Evolutionary conservation across 345 rosid species (phyloP).

Genomic region (Eucalyptus microcorys): DNA sequence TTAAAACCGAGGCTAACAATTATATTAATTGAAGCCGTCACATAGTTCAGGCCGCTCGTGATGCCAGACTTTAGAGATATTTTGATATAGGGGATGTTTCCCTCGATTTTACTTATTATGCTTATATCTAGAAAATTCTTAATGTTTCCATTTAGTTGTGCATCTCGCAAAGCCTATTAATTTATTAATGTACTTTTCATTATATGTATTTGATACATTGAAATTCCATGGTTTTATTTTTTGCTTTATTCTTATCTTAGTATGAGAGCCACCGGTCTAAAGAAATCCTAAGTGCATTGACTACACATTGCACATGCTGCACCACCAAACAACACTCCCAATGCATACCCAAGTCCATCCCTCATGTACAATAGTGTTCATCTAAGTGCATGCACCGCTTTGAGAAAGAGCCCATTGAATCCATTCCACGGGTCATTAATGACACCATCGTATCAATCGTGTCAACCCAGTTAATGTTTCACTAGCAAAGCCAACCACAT

Average conservation of each 20-base stretch:
- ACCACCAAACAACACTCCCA: not conserved
- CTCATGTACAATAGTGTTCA: not conserved
- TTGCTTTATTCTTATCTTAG: no score
- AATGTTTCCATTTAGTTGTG: not conserved
- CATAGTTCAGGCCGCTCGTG: rapidly evolving
- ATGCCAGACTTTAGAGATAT: not conserved
- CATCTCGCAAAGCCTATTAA: not conserved
- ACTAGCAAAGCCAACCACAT: not conserved
- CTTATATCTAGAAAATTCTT: not conserved
- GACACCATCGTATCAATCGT: rapidly evolving
- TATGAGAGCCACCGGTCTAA: rapidly evolving
- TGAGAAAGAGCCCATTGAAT: not conserved
- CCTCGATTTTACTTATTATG: not conserved
- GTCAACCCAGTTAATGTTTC: rapidly evolving
- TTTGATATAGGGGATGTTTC: not conserved
- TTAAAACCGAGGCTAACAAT: not conserved
- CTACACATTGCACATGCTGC: not conserved
- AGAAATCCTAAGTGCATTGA: not conserved
- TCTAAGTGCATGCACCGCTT: not conserved
- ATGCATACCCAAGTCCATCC: not conserved
- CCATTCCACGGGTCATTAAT: not conserved
- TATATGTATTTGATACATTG: no score
- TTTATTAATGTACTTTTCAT: not conserved
- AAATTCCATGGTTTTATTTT: no score
- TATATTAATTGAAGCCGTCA: rapidly evolving